Evolutionary conservation across 2,329 filamentous ascomycete genomes (phyloP).

Genomic region (Colletotrichum aenigma): DNA sequence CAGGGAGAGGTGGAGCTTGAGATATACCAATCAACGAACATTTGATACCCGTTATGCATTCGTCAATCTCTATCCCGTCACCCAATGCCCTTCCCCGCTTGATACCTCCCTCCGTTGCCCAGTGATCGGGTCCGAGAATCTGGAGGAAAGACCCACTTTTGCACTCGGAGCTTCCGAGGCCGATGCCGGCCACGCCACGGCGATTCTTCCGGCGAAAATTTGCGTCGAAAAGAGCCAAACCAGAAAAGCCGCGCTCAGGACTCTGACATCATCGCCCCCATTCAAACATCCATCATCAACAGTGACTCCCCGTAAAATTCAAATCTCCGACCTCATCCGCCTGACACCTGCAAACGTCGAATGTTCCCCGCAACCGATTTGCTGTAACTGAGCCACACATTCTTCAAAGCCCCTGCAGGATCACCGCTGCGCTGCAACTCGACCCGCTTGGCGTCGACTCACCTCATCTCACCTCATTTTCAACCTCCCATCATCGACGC

Average conservation of each 20-base stretch:
- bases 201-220: conserved; percentile 15
- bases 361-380: not conserved
- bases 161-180: conserved; percentile 4
- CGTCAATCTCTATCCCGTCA: not conserved
- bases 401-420: not conserved
- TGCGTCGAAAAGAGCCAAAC: not conserved
- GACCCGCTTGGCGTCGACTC: not conserved
- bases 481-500: not conserved
- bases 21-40: not conserved
- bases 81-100: not conserved
- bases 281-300: not conserved
- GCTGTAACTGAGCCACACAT: not conserved
- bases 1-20: not conserved
- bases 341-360: not conserved
- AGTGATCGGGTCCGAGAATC: not conserved
- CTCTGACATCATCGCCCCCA: conserved; percentile 14
- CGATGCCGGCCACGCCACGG: conserved; percentile 13
- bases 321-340: not conserved
- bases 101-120: not conserved
- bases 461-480: not conserved
- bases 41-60: not conserved
- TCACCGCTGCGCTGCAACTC: not conserved
- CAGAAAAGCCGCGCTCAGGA: not conserved
- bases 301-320: not conserved
- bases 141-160: not conserved